A percentile compares a stretch with the other conserved stretches of the same genome.
These are phyloP conservation scores for Aureobasidium melanogenum DNA, from an alignment of 2,329 filamentous ascomycete genomes.

Conservation along the genomic window DNA sequence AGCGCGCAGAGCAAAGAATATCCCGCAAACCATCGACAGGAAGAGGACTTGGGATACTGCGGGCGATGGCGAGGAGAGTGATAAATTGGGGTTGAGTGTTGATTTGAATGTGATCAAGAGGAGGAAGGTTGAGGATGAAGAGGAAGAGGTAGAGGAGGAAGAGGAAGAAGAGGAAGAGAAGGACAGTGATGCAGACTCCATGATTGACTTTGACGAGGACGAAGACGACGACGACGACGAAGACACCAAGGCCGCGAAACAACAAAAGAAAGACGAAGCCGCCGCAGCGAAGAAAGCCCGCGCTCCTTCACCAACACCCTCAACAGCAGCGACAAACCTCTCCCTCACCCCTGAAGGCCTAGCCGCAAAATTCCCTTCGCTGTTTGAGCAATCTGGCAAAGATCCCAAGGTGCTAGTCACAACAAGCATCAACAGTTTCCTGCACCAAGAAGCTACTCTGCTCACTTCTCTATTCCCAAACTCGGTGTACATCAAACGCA, in stretches of 20 bases:
- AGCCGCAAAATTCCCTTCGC: constrained; percentile 50
- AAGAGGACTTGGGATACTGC: constrained; percentile 77
- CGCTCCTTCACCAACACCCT: constrained; percentile 46
- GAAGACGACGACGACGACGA: constrained; percentile 42
- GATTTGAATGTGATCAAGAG: constrained; percentile 39
- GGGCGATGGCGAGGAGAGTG: constrained; percentile 34
- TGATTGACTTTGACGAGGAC: constrained; percentile 58
- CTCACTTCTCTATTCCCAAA: constrained; percentile 77
- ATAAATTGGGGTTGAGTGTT: constrained; percentile 33
- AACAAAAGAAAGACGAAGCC: constrained; percentile 19
- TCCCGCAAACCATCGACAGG: constrained; percentile 71
- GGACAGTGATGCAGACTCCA: constrained; percentile 60
- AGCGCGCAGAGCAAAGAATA: constrained; percentile 66
- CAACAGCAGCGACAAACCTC: constrained; percentile 51
- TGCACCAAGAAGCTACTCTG: constrained; percentile 73
- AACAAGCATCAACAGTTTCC: constrained; percentile 77
- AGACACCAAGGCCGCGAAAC: constrained; percentile 16
- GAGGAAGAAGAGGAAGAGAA: constrained; percentile 39
- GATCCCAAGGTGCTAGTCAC: constrained; percentile 84
- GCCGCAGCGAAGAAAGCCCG: constrained; percentile 17
- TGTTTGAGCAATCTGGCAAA: constrained; percentile 48
- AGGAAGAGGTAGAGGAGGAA: constrained; percentile 34
- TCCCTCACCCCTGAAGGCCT: constrained; percentile 53
- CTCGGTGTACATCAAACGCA: constrained; percentile 72
- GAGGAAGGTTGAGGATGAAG: constrained; percentile 31